A percentile compares a stretch with the other conserved stretches of the same genome.
Evolutionary conservation across 2,329 filamentous ascomycete genomes (phyloP).

Genomic region (Fusarium begoniae): DNA sequence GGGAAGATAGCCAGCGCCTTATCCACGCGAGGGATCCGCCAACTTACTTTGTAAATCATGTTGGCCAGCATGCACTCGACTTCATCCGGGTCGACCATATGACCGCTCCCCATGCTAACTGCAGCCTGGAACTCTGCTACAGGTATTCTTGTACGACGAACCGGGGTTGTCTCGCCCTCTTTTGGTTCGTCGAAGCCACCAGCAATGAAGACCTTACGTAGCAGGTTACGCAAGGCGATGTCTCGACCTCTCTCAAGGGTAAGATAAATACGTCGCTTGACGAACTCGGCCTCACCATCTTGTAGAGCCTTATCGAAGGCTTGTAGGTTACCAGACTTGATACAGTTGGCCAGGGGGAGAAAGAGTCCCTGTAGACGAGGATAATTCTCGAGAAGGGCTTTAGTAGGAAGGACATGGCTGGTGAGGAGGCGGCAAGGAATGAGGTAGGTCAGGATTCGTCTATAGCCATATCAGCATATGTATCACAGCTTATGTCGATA

Average conservation of each 20-base stretch:
- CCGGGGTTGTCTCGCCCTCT: slow-evolving; percentile 68
- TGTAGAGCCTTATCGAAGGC: slow-evolving; percentile 85
- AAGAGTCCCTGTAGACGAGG: slow-evolving; percentile 82
- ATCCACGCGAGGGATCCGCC: not conserved
- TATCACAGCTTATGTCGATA: not conserved
- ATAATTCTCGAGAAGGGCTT: slow-evolving; percentile 75
- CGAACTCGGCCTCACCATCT: slow-evolving; percentile 88
- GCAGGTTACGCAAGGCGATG: slow-evolving; percentile 88
- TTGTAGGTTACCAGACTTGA: slow-evolving; percentile 82
- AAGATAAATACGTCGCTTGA: slow-evolving; percentile 91
- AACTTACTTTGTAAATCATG: slow-evolving; percentile 93
- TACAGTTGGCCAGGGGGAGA: slow-evolving; percentile 78
- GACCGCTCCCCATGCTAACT: slow-evolving; percentile 75
- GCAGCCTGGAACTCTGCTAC: slow-evolving; percentile 87
- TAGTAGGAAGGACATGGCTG: slow-evolving; percentile 82
- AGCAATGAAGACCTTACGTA: slow-evolving; percentile 88
- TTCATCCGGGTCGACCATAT: slow-evolving; percentile 84
- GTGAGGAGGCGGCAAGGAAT: slow-evolving; percentile 94
- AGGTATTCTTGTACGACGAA: slow-evolving; percentile 80
- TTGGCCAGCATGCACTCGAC: slow-evolving; percentile 96
- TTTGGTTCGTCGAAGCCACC: slow-evolving; percentile 84
- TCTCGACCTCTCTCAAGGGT: slow-evolving; percentile 93
- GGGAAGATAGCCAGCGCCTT: slow-evolving; percentile 13
- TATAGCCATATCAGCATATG: slow-evolving; percentile 47
- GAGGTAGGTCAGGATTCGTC: slow-evolving; percentile 91